These are phyloP conservation scores for Xerocomellus chrysenteron DNA, from an alignment of 768 basidiomycete genomes.

Conservation along the genomic window DNA sequence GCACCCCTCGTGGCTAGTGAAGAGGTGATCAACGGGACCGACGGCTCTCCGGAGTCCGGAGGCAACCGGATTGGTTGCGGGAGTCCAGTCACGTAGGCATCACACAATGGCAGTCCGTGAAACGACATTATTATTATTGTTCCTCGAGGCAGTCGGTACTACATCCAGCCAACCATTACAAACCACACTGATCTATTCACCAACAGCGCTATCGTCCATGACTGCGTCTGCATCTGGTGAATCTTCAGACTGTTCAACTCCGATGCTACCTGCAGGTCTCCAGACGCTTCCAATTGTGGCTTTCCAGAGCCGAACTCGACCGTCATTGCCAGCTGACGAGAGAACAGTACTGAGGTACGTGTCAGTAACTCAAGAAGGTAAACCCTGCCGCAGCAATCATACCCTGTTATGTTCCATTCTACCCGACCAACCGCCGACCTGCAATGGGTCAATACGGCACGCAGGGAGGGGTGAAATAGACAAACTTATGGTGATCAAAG, in stretches of 20 bases:
- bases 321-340: slow-evolving; percentile 81
- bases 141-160: background rate
- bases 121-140: no score
- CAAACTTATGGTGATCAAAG: slow-evolving; percentile 80
- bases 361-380: slow-evolving; percentile 1
- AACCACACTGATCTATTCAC: slow-evolving; percentile 30
- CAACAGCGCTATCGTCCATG: slow-evolving; percentile 43
- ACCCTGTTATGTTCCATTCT: slow-evolving; percentile 95
- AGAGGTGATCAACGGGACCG: background rate
- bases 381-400: slow-evolving; percentile 8
- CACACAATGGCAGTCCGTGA: no score
- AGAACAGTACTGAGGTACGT: slow-evolving; percentile 63
- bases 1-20: no score
- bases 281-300: slow-evolving; percentile 81
- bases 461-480: background rate
- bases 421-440: slow-evolving; percentile 80
- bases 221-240: slow-evolving; percentile 40
- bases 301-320: slow-evolving; percentile 83
- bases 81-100: no score
- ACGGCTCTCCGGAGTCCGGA: background rate
- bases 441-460: slow-evolving; percentile 7
- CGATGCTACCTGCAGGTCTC: slow-evolving; percentile 79
- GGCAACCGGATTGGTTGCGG: no score
- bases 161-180: background rate
- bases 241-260: slow-evolving; percentile 72